Evolutionary conservation across 1,284 basidiomycete genomes (phyloP), one percentile per base, ranked within the genome.

Genomic region (Cutaneotrichosporon sp.): DNA sequence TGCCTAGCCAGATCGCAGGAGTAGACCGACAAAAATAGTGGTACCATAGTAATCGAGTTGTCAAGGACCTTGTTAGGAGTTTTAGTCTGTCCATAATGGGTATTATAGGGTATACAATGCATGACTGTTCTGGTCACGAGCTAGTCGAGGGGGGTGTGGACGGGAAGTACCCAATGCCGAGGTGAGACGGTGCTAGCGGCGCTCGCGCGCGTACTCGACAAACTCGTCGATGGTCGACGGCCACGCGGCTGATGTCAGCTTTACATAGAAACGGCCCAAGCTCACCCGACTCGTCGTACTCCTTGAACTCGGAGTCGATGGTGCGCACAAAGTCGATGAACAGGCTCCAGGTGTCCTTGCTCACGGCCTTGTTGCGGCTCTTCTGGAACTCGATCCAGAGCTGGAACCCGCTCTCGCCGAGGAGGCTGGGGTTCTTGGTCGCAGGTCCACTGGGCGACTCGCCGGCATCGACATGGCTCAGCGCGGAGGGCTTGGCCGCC

Each of bases 291-390:
- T 86, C 83, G 76, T 95, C 92, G 74, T 97, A 91, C 64, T 87
- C 88, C 77, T 84, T 81, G 77, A 95, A 95, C 58, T 85, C 84
- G 25, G 84, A 81, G 78, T 97, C 91, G 73, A 92, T 91, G 54
- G 87, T 86, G 66, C 88, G 86, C 46, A 94, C 82, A 61, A 79
- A 78, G 69, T 78, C 75, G 38, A 79, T 68, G 64, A 93, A 91
- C 85, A 95, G 90, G 56, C 84, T 82, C 95, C 95, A 98, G 2
- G 92, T 94, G 81, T 98, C 95, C 80, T 91, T 93, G 79, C 90
- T 94, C 42, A 98, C 84, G 4, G 92, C 92, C 76, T 90, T 91
- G 11, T 83, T 84, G 11, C 87, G 88, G 70, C 85, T 87, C 72
- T 86, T 82, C 45, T 80, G 82, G 76, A 90, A 98, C 42, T 89